Evolutionary conservation across 495 filamentous ascomycete species (phyloP).

Genomic region (Umbilicaria muhlenbergii): DNA sequence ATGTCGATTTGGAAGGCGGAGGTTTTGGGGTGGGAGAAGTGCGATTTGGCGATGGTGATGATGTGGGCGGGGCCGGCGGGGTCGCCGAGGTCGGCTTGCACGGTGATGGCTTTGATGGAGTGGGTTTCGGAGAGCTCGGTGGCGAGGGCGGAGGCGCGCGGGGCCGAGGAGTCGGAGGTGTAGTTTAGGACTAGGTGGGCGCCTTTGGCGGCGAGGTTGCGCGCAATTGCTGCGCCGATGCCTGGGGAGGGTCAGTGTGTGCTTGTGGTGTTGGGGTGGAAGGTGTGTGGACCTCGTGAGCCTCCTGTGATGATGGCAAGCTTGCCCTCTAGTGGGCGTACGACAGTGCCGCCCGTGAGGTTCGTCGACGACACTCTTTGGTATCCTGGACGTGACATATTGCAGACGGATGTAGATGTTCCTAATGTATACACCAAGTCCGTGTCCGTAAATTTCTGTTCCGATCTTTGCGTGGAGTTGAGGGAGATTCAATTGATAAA

Average conservation of each 20-base stretch:
- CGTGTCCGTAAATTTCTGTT: no score
- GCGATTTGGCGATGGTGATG: conserved; percentile 28
- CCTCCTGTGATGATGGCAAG: conserved; percentile 65
- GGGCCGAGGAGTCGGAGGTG: conserved; percentile 41
- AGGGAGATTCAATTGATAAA: no score
- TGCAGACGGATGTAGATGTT: no score
- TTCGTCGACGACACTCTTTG: conserved; percentile 15
- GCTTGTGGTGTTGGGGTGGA: background rate
- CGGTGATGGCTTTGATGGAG: conserved; percentile 27
- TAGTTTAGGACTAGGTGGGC: conserved; percentile 54
- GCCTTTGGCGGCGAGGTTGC: conserved; percentile 64
- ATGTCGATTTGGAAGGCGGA: conserved; percentile 63
- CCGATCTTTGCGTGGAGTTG: no score
- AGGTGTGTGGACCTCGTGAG: conserved; percentile 41
- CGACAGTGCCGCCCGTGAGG: conserved; percentile 1
- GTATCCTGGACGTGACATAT: conserved; percentile 14
- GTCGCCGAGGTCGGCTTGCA: conserved; percentile 42
- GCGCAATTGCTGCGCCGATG: conserved; percentile 72
- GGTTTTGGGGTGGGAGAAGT: conserved; percentile 31
- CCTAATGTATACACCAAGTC: no score
- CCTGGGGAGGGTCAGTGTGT: conserved; percentile 29
- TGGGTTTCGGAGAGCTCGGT: conserved; percentile 22
- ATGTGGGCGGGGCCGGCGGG: conserved; percentile 27
- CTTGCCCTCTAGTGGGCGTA: conserved; percentile 40
- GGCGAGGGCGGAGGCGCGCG: conserved; percentile 28